phyloP scores from a whole-genome alignment of 768 basidiomycete genomes.

The Serendipita vermifera region DNA sequence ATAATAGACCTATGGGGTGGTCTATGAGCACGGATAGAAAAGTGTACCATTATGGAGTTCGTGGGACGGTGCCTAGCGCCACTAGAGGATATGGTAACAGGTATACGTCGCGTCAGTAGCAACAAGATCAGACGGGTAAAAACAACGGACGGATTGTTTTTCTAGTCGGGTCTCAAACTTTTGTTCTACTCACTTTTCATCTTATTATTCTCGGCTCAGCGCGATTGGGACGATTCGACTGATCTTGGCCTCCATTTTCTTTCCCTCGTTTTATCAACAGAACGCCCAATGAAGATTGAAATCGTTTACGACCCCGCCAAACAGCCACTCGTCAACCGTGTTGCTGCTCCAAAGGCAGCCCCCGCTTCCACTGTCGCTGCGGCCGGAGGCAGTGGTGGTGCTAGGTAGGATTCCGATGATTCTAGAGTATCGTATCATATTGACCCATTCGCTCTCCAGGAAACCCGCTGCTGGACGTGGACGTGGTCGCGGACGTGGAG shows the following conservation, averaged over 20 bases:
- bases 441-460: slow-evolving; percentile 26
- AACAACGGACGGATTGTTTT: not conserved
- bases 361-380: slow-evolving; percentile 28
- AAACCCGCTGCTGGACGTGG: slow-evolving; percentile 32
- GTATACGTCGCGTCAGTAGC: too few species aligned
- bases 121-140: not conserved
- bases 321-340: slow-evolving; percentile 66
- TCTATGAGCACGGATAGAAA: too few species aligned
- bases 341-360: slow-evolving; percentile 46
- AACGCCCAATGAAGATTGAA: slow-evolving; percentile 98
- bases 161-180: not conserved
- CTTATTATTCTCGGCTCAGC: slow-evolving; percentile 5
- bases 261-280: slow-evolving; percentile 30
- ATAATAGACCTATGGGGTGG: too few species aligned
- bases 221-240: not conserved
- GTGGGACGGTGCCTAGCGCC: too few species aligned
- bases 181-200: slow-evolving; percentile 9
- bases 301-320: slow-evolving; percentile 78
- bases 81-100: too few species aligned
- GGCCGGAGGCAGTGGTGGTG: slow-evolving; percentile 22
- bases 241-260: slow-evolving; percentile 5
- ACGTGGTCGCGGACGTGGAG: slow-evolving; percentile 32
- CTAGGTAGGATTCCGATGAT: slow-evolving; percentile 16
- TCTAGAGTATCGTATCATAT: not conserved
- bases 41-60: too few species aligned